Conservation (phyloP, 257 asterid genomes). For the Jacaranda copaia region DNA sequence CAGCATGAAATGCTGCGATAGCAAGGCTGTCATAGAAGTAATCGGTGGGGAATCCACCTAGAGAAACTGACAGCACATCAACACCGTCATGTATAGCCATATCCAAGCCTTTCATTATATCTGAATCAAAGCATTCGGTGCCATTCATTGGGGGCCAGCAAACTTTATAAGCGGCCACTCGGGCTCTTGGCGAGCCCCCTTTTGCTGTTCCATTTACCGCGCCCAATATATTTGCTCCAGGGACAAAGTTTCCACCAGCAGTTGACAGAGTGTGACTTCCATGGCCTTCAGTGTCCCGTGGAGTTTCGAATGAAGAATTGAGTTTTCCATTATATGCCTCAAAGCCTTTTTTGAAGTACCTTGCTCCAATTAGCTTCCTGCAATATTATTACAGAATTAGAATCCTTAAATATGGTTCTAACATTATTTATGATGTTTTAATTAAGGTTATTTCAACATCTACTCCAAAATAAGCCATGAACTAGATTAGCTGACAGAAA, state of each 20-base stretch:
- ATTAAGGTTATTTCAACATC: background rate
- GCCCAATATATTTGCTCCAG: constrained; percentile 61
- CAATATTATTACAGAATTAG: background rate
- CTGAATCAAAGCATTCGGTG: constrained; percentile 58
- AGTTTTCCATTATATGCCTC: constrained; percentile 20
- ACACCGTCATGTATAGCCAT: constrained; percentile 76
- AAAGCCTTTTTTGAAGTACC: constrained; percentile 67
- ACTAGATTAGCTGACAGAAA: too few species aligned
- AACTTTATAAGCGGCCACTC: constrained; percentile 73
- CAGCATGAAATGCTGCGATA: constrained; percentile 69
- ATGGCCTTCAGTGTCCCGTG: constrained; percentile 67
- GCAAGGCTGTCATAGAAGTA: constrained; percentile 53
- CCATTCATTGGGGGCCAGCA: constrained; percentile 51
- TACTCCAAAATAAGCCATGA: too few species aligned
- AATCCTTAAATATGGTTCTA: too few species aligned
- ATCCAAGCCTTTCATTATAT: constrained; percentile 63
- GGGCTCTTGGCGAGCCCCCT: constrained; percentile 80
- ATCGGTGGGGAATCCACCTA: constrained; percentile 46
- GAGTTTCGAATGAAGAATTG: background rate
- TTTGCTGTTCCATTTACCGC: constrained; percentile 68
- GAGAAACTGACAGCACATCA: constrained; percentile 67
- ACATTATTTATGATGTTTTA: too few species aligned
- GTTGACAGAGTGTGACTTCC: constrained; percentile 90
- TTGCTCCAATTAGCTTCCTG: constrained; percentile 87
- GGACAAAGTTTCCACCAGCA: constrained; percentile 78